Percentiles rank a stretch among this genome's conserved stretches.
Evolutionary conservation across 2,329 filamentous ascomycete species (phyloP).

Genomic region (Ophiocordyceps camponoti-floridani): DNA sequence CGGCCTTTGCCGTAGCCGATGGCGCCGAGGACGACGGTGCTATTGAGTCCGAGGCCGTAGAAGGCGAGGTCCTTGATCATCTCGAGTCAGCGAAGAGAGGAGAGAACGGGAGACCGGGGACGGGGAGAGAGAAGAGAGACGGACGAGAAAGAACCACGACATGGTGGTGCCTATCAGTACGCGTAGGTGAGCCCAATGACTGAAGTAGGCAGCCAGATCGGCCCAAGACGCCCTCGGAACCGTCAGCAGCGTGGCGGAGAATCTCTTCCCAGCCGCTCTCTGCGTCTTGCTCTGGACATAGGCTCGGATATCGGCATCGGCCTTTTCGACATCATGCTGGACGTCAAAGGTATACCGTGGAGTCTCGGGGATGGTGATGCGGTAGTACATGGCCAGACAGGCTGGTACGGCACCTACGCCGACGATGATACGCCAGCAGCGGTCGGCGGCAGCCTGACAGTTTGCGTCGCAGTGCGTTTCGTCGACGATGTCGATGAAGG

Average conservation of each 20-base stretch:
- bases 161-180: slow-evolving; percentile 58
- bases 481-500: slow-evolving; percentile 23
- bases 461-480: slow-evolving; percentile 33
- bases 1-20: slow-evolving; percentile 51
- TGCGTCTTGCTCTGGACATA: slow-evolving; percentile 31
- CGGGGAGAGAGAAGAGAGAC: slow-evolving; percentile 4
- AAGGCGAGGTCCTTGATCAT: slow-evolving; percentile 45
- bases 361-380: slow-evolving; percentile 71
- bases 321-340: slow-evolving; percentile 56
- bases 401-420: slow-evolving; percentile 65
- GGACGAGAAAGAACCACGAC: slow-evolving; percentile 62
- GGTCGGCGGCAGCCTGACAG: slow-evolving; percentile 56
- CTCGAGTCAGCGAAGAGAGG: no score
- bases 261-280: slow-evolving; percentile 29
- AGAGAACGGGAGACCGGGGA: no score
- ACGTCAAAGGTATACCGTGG: slow-evolving; percentile 74
- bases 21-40: slow-evolving; percentile 48
- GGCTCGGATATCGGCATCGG: slow-evolving; percentile 50
- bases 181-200: slow-evolving; percentile 50
- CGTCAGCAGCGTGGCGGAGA: slow-evolving; percentile 33
- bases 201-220: slow-evolving; percentile 51
- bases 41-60: slow-evolving; percentile 61
- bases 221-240: slow-evolving; percentile 51
- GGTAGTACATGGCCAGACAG: slow-evolving; percentile 67
- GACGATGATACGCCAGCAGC: slow-evolving; percentile 68